Conservation (phyloP, 495 filamentous ascomycete species). For the Aspergillus indologenus region DNA sequence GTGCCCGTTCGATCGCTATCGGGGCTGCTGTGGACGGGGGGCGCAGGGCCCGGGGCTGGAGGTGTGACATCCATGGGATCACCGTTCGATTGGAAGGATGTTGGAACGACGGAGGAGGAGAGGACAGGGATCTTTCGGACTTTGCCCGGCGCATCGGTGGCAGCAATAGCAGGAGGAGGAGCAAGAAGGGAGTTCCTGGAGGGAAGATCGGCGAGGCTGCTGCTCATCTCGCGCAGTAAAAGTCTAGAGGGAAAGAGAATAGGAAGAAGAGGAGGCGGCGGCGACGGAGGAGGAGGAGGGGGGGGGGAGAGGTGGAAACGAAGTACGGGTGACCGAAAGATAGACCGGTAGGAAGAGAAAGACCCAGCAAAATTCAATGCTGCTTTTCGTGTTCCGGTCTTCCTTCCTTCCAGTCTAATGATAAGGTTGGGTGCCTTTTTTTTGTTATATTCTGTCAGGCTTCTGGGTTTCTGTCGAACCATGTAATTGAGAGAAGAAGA, state of each 20-base stretch:
- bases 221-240: slow-evolving; percentile 39
- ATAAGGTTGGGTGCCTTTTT: neutral
- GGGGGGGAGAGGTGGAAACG: slow-evolving; percentile 20
- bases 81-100: slow-evolving; percentile 36
- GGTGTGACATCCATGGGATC: slow-evolving; percentile 53
- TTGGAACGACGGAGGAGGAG: slow-evolving; percentile 32
- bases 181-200: slow-evolving; percentile 36
- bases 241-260: slow-evolving; percentile 12
- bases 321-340: neutral
- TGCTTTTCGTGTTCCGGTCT: neutral
- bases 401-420: neutral
- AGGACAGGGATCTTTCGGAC: slow-evolving; percentile 48
- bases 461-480: neutral
- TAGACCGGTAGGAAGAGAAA: neutral
- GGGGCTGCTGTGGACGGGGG: slow-evolving; percentile 43
- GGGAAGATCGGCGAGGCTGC: slow-evolving; percentile 44
- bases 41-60: slow-evolving; percentile 34
- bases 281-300: slow-evolving; percentile 20
- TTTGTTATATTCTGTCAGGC: neutral
- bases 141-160: slow-evolving; percentile 37
- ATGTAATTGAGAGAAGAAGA: neutral
- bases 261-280: slow-evolving; percentile 13
- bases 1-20: slow-evolving; percentile 44
- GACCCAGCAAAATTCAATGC: neutral
- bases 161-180: slow-evolving; percentile 13